Evolutionary conservation across 192 early-diverging fungal species (phyloP).

Genomic region (Lobosporangium transversale): DNA sequence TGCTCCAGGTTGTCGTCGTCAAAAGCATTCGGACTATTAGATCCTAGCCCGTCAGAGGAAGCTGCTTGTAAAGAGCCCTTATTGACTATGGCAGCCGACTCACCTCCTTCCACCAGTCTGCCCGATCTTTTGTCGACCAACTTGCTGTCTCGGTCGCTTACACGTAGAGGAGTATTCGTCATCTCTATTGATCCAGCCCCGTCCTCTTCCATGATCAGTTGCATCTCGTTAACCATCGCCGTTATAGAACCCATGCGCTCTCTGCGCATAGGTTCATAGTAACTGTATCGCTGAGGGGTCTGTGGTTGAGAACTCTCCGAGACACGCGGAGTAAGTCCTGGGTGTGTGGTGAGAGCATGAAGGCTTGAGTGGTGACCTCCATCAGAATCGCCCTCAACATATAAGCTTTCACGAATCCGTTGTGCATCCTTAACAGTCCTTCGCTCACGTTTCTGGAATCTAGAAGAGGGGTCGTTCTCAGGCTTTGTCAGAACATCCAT

Average conservation of each 20-base stretch:
- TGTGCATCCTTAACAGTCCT: constrained; percentile 31
- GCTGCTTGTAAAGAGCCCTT: not conserved
- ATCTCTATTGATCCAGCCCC: constrained; percentile 2
- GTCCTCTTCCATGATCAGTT: constrained; percentile 19
- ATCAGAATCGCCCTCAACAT: constrained; percentile 23
- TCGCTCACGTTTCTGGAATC: constrained; percentile 39
- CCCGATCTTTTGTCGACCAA: not conserved
- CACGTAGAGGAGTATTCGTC: not conserved
- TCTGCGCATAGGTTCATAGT: constrained; percentile 23
- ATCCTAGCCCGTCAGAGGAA: not conserved
- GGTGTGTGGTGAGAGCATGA: constrained; percentile 28
- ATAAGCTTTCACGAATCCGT: constrained; percentile 39
- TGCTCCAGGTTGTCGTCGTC: too few species aligned
- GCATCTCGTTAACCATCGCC: constrained; percentile 31
- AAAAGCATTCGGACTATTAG: constrained; percentile 7
- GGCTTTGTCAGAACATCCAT: constrained; percentile 41
- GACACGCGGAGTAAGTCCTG: not conserved
- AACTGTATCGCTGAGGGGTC: constrained; percentile 14
- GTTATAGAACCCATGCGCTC: constrained; percentile 45
- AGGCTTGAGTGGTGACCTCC: constrained; percentile 21
- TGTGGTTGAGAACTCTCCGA: constrained; percentile 3
- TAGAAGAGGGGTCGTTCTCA: constrained; percentile 22
- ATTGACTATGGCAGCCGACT: not conserved
- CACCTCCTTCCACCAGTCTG: not conserved
- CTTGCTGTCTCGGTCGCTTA: too few species aligned